Evolutionary conservation across 2,329 filamentous ascomycete genomes (phyloP), one percentile per base, ranked within the genome.

Genomic region (Arthrobotrys musiformis): DNA sequence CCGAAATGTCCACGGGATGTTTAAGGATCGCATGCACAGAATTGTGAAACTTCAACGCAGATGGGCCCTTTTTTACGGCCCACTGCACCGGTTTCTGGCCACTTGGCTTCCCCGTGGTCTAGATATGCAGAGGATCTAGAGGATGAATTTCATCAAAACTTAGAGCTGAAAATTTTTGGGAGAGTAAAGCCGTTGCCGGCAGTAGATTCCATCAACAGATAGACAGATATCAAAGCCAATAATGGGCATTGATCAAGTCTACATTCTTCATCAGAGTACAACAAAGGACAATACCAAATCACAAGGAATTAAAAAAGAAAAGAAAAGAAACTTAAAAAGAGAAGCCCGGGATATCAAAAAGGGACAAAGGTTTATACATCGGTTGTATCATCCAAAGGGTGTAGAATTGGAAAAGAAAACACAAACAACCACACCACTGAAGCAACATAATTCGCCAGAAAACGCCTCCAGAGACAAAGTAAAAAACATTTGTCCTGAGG

Each of bases 291-390:
- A 33, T 67, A 67, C 62, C 42, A 56, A 26, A 40, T 13, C 19
- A 46, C 42, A 64, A 26, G 26, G 11, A 68, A 40, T 35, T 48
- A 62, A 35, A 35, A 28, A 56, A 50, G 26, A 26, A 35, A 66
- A 58, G n/a, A n/a, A n/a, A 64, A 26, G 26, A 17, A 68, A 40
- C 24, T 48, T 54, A 35, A 35, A 28, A 56, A 50, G 26, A 26
- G 26, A 66, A 40, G 22, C 56, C 58, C 26, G 58, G 72, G 72
- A 77, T 77, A 77, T 77, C 73, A 76, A 66, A 17, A 62, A 48
- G n/a, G 15, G 15, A 24, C 17, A 22, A 48, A 13, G 28, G 58
- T 72, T 72, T 72, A 64, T 72, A 64, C 58, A 72, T 56, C 33
- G 42, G 35, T 30, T 58, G 22, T 56, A 42, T 67, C 48, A 52